phyloP scores from a whole-genome alignment of 768 basidiomycete species.

The Cubamyces lactineus region DNA sequence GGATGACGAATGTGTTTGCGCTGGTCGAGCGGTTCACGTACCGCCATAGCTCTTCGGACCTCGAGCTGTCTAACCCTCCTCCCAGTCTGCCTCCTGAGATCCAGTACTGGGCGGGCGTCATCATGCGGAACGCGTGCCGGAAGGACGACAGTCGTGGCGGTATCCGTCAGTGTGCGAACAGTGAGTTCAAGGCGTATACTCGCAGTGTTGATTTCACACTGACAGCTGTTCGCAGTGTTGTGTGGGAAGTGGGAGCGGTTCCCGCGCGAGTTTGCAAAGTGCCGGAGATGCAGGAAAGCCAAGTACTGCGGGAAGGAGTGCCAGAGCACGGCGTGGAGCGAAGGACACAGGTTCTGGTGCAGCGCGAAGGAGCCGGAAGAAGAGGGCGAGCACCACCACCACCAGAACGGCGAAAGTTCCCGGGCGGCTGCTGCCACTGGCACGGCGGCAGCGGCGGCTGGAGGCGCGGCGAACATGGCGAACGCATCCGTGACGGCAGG shows the following conservation, averaged over 20 bases:
- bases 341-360: slow-evolving; percentile 96
- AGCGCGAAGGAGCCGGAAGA: slow-evolving; percentile 63
- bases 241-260: slow-evolving; percentile 94
- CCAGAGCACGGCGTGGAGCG: slow-evolving; percentile 95
- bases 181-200: slow-evolving; percentile 47
- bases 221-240: slow-evolving; percentile 53
- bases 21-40: slow-evolving; percentile 97
- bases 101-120: slow-evolving; percentile 99
- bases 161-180: slow-evolving; percentile 97
- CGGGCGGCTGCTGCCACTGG: slow-evolving; percentile 19
- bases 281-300: slow-evolving; percentile 92
- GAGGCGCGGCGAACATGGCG: not conserved
- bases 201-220: not conserved
- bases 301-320: slow-evolving; percentile 99
- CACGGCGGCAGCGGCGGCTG: slow-evolving; percentile 22
- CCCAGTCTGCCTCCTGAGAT: slow-evolving; percentile 85
- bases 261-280: slow-evolving; percentile 96
- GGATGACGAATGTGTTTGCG: slow-evolving; percentile 92
- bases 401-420: slow-evolving; percentile 14
- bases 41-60: slow-evolving; percentile 83
- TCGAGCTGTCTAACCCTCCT: slow-evolving; percentile 65
- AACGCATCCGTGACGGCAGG: slow-evolving; percentile 15
- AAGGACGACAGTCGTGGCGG: slow-evolving; percentile 95
- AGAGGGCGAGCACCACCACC: slow-evolving; percentile 32
- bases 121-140: slow-evolving; percentile 98